phyloP scores from a whole-genome alignment of 768 basidiomycete species.

The Kockovaella imperatae region DNA sequence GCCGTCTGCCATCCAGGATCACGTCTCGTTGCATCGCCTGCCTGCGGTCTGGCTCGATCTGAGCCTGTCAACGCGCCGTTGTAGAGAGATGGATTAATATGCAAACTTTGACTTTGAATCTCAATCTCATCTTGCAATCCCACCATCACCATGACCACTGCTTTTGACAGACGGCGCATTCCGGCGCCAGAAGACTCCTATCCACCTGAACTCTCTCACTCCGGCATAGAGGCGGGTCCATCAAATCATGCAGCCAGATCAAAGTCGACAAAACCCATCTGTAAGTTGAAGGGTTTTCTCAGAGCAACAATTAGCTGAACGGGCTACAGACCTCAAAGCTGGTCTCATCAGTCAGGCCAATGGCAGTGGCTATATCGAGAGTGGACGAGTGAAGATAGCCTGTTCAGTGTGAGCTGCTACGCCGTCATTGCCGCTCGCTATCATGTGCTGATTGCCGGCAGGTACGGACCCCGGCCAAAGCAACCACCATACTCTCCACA shows the following conservation, averaged over 20 bases:
- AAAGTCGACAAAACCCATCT: constrained; percentile 83
- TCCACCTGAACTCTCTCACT: constrained; percentile 51
- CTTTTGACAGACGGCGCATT: constrained; percentile 72
- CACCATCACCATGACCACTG: constrained; percentile 12
- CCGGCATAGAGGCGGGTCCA: constrained; percentile 15
- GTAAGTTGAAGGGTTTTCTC: constrained; percentile 49
- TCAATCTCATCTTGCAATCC: constrained; percentile 1
- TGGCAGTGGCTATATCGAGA: constrained; percentile 95
- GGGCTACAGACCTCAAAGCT: constrained; percentile 65
- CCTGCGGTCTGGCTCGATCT: background rate
- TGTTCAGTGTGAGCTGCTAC: constrained; percentile 71
- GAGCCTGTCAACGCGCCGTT: background rate
- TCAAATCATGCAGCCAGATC: constrained; percentile 50
- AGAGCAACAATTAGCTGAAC: constrained; percentile 7
- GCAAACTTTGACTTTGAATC: background rate
- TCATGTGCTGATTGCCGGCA: constrained; percentile 8
- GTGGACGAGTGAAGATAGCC: constrained; percentile 81
- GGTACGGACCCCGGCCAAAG: constrained; percentile 59
- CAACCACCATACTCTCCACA: constrained; percentile 52
- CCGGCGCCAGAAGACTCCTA: constrained; percentile 83
- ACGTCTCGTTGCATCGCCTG: background rate
- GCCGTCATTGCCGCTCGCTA: background rate
- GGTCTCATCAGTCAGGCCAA: constrained; percentile 88
- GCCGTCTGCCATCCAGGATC: background rate
- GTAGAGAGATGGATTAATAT: background rate